These are phyloP conservation scores for Nothophoma quercina DNA, from an alignment of 2,329 filamentous ascomycete genomes.

Conservation along the genomic window DNA sequence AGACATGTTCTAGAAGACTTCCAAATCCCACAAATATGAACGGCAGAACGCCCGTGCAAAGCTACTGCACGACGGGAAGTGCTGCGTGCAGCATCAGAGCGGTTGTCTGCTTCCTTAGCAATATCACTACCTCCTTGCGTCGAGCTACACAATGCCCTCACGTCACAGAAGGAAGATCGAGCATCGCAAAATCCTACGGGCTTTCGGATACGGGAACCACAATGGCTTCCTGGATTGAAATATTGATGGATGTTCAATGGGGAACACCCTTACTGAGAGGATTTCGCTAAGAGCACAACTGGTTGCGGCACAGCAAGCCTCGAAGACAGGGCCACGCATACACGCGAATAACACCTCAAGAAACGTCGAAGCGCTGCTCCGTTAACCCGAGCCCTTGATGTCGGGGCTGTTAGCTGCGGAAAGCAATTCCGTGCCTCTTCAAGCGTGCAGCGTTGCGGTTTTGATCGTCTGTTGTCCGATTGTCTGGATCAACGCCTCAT, in stretches of 20 bases:
- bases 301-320: conserved; percentile 5
- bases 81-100: not conserved
- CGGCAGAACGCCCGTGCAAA: conserved; percentile 1
- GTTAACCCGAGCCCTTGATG: conserved; percentile 10
- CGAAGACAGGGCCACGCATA: not conserved
- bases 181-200: not conserved
- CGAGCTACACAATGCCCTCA: not conserved
- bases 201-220: not conserved
- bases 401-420: conserved; percentile 4
- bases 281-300: not conserved
- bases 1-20: conserved; percentile 17
- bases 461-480: conserved; percentile 6
- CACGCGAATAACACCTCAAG: not conserved
- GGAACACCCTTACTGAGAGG: conserved; percentile 1
- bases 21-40: conserved; percentile 1
- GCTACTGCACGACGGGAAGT: conserved; percentile 14
- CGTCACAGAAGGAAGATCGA: not conserved
- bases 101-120: not conserved
- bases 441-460: conserved; percentile 5
- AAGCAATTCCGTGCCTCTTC: not conserved
- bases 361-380: not conserved
- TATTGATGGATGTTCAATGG: not conserved
- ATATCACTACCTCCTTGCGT: not conserved
- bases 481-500: conserved; percentile 6
- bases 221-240: not conserved